Evolutionary conservation across 1,284 basidiomycete genomes (phyloP), one percentile per base, ranked within the genome.

Genomic region (Ustilago crameri): DNA sequence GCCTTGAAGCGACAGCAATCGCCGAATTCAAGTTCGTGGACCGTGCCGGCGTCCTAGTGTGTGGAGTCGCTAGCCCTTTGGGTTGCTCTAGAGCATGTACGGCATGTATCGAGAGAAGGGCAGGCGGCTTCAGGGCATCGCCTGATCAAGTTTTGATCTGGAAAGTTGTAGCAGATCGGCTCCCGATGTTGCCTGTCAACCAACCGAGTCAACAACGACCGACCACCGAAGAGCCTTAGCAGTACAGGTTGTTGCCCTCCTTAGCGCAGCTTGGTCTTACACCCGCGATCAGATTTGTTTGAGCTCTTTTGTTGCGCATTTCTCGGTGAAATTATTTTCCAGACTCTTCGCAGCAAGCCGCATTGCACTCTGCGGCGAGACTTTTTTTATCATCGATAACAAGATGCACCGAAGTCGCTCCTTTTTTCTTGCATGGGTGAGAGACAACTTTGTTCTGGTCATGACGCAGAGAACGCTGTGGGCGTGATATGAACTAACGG

Each of bases 321-420:
- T 52, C 50, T 61, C 57, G 58, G 58, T 40, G 46, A 52, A 61
- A 67, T 61, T 66, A 40, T 26, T 30, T n/a, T 48, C 17, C n/a
- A 32, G 18, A 12, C n/a, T 35, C 26, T 17, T 20, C 43, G 47
- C 32, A 34, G 9, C n/a, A 37, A 7, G 12, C 5, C 35, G 40
- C 12, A 14, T 23, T 23, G 12, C 18, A n/a, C 43, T 46, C 41
- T 46, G 42, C 63, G 63, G 52, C 59, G 63, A 60, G 52, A 59
- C 46, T 64, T 23, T 50, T 37, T 37, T 27, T 17, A 45, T 30
- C 37, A 66, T 67, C 64, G 64, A 67, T 61, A 67, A 67, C 26
- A 20, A 45, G 30, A 44, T 65, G 55, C 51, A 53, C 62, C 62
- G 55, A 65, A 41, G 62, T 53, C 62, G 23, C 51, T 22, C 54